phyloP scores from a whole-genome alignment of 306 rosid species.

The Casuarina glauca region DNA sequence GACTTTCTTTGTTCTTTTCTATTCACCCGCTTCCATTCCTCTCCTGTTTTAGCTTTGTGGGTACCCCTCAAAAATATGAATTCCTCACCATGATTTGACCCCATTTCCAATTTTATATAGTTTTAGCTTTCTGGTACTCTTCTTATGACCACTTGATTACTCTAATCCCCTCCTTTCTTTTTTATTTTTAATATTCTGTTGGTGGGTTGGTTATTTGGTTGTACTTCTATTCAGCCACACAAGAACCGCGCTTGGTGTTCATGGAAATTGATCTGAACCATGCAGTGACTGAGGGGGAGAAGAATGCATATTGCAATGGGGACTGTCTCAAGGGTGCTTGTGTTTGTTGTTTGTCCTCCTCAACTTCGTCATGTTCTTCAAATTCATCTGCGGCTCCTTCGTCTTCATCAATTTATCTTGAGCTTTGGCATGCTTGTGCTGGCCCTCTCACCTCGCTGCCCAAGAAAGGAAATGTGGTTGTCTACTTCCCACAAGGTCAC shows the following conservation, averaged over 20 bases:
- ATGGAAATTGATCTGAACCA: slow-evolving; percentile 99
- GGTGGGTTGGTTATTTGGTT: slow-evolving; percentile 20
- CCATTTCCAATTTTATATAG: slow-evolving; percentile 52
- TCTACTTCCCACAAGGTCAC: slow-evolving; percentile 94
- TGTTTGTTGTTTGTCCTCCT: slow-evolving; percentile 61
- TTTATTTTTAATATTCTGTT: slow-evolving; percentile 20
- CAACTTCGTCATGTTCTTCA: slow-evolving; percentile 72
- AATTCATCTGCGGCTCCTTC: slow-evolving; percentile 53
- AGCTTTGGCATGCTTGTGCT: slow-evolving; percentile 98
- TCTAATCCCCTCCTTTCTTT: slow-evolving; percentile 25
- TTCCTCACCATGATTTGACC: slow-evolving; percentile 68
- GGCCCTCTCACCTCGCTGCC: slow-evolving; percentile 93
- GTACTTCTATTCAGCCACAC: slow-evolving; percentile 34
- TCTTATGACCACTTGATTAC: slow-evolving; percentile 47
- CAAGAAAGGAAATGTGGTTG: slow-evolving; percentile 88
- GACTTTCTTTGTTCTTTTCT: slow-evolving; percentile 42
- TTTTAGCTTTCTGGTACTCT: slow-evolving; percentile 41
- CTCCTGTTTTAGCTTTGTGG: slow-evolving; percentile 47
- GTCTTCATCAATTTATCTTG: slow-evolving; percentile 73
- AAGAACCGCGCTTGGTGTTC: slow-evolving; percentile 50
- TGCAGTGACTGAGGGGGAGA: slow-evolving; percentile 71
- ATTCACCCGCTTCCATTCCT: slow-evolving; percentile 39
- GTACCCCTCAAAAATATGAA: slow-evolving; percentile 49
- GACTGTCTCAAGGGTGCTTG: slow-evolving; percentile 60
- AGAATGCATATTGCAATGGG: slow-evolving; percentile 60